Conservation (phyloP, 371 early-diverging fungal species). For the Cokeromyces recurvatus region DNA sequence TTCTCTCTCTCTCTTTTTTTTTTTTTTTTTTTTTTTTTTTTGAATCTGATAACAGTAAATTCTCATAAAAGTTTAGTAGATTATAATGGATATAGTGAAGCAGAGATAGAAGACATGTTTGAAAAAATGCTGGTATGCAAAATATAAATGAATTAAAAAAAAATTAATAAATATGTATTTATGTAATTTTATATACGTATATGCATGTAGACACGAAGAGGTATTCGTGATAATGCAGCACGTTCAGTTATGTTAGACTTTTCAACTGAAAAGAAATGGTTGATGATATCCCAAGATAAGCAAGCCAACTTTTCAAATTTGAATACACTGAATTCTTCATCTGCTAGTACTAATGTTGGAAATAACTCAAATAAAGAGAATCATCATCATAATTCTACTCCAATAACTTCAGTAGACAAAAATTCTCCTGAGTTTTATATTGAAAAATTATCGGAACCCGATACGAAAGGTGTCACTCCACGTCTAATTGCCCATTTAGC, state of each 20-base stretch:
- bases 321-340: conserved; percentile 8
- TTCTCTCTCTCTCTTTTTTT: no score
- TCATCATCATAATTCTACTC: no score
- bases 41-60: no score
- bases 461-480: conserved; percentile 55
- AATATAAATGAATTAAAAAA: no score
- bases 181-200: not conserved
- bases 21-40: no score
- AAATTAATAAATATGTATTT: not conserved
- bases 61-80: conserved; percentile 9
- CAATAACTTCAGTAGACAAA: conserved; percentile 27
- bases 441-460: conserved; percentile 51
- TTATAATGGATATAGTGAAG: conserved; percentile 12
- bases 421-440: conserved; percentile 64
- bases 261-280: conserved; percentile 44
- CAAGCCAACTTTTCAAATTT: conserved; percentile 29
- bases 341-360: conserved; percentile 4
- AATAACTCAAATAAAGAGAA: not conserved
- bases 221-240: conserved; percentile 36
- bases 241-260: conserved; percentile 38
- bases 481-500: conserved; percentile 56
- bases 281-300: conserved; percentile 50
- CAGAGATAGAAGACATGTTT: conserved; percentile 41
- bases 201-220: conserved; percentile 39
- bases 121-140: conserved; percentile 52